These are phyloP conservation scores for Hymenoscyphus fructigenus DNA, from an alignment of 2,329 filamentous ascomycete genomes.

Conservation along the genomic window DNA sequence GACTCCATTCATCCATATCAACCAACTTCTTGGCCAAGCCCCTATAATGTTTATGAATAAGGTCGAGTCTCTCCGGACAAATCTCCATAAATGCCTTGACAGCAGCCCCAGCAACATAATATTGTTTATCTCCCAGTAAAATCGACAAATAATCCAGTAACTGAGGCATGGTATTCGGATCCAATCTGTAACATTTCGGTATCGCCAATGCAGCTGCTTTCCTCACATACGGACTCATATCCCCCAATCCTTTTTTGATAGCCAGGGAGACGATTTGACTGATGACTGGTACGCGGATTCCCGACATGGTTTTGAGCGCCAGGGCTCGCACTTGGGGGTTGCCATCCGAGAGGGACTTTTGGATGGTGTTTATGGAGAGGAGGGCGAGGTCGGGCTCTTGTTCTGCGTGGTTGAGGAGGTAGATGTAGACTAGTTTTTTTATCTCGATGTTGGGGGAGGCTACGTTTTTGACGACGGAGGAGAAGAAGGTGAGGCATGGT, in stretches of 20 bases:
- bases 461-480: slow-evolving; percentile 97
- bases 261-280: slow-evolving; percentile 95
- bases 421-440: slow-evolving; percentile 98
- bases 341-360: slow-evolving; percentile 91
- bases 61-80: slow-evolving; percentile 81
- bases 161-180: slow-evolving; percentile 81
- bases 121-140: slow-evolving; percentile 86
- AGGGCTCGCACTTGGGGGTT: slow-evolving; percentile 90
- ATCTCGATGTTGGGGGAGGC: slow-evolving; percentile 91
- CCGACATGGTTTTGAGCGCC: slow-evolving; percentile 94
- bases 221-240: slow-evolving; percentile 93
- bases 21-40: slow-evolving; percentile 84
- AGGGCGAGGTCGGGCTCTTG: slow-evolving; percentile 93
- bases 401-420: slow-evolving; percentile 94
- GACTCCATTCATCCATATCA: slow-evolving; percentile 99
- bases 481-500: slow-evolving; percentile 89
- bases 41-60: slow-evolving; percentile 89
- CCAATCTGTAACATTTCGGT: slow-evolving; percentile 91
- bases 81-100: slow-evolving; percentile 86
- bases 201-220: slow-evolving; percentile 92
- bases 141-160: slow-evolving; percentile 77
- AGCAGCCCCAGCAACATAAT: slow-evolving; percentile 93
- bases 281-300: slow-evolving; percentile 95
- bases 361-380: slow-evolving; percentile 97
- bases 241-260: slow-evolving; percentile 88